Evolutionary conservation across 495 filamentous ascomycete species (phyloP), one percentile per base, ranked within the genome.

Genomic region (Sordaria brevicollis): DNA sequence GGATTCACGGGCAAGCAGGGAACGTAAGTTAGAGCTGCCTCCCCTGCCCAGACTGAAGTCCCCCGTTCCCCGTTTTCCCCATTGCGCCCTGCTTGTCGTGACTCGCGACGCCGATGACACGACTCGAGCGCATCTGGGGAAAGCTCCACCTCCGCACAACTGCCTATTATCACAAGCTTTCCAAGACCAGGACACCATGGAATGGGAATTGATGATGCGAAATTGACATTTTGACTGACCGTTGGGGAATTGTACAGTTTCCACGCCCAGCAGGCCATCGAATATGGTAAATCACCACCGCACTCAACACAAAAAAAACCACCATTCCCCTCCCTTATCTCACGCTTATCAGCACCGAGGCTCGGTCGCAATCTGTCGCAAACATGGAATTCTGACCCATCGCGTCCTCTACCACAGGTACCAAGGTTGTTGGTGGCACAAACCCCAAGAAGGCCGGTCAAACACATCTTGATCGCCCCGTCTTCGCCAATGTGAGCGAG

Each of bases 1-100:
- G 95, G 95, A 68, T 98, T 99, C 81, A 99, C 95, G 13, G 95
- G 95, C 77, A 96, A 91, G 85, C 95, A 99, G 85, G 94, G 95
- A 92, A 94, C 92, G 94, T 97, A 83, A 84, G 94, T 93, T 13
- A 57, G 21, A 57, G 49, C 49, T 57, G 25, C 25, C 49, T 57
- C 49, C 49, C 17, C 19, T 25, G 37, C 31, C 36, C 49, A 17
- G n/a, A n/a, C n/a, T n/a, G n/a, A 15, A 57, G 21, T 1, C 35
- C 21, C 43, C 35, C 43, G 21, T 65, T 39, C 49, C 39, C 19
- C 35, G 17, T 68, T 7, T 65, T 65, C 7, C 54, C 68, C 62
- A 41, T 74, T 37, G 68, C 41, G 43, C 19, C 66, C 49, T 34
- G 36, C 68, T 71, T 74, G 57, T 62, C 78, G 71, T 69, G 67